Percentiles rank a stretch among this genome's conserved stretches.
Conservation (phyloP, 352 stramenopile species). For the Peronospora belbahrii region DNA sequence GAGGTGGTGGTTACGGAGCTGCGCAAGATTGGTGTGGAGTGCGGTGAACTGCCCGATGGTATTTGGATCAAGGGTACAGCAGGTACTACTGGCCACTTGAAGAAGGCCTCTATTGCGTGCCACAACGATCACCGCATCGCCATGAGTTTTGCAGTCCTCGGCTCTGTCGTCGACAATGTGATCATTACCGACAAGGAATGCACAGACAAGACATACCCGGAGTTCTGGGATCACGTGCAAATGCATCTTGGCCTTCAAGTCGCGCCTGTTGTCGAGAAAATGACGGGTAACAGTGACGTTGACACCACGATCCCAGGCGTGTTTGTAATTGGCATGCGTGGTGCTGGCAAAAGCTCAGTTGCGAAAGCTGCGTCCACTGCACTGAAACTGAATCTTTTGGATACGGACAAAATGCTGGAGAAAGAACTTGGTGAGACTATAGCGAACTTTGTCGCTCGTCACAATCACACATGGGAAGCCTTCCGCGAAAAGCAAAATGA, state of each 20-base stretch:
- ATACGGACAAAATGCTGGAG: conserved; percentile 74
- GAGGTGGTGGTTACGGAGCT: conserved; percentile 96
- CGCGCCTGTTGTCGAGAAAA: conserved; percentile 31
- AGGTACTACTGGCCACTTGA: conserved; percentile 40
- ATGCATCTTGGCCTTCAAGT: conserved; percentile 58
- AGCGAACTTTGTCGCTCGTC: conserved; percentile 50
- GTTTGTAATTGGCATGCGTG: conserved; percentile 85
- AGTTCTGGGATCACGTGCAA: conserved; percentile 89
- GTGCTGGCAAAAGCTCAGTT: conserved; percentile 78
- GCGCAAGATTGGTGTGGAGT: conserved; percentile 89
- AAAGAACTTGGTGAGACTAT: conserved; percentile 61
- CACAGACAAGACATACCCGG: conserved; percentile 97
- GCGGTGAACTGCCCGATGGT: conserved; percentile 61
- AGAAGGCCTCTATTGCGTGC: conserved; percentile 62
- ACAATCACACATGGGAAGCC: conserved; percentile 59
- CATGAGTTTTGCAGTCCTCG: conserved; percentile 96
- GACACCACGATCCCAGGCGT: conserved; percentile 31
- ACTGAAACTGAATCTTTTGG: conserved; percentile 55
- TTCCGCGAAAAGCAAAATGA: conserved; percentile 65
- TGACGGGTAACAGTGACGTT: conserved; percentile 3
- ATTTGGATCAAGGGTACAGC: conserved; percentile 70
- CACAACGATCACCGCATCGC: conserved; percentile 98
- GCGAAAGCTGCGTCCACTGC: conserved; percentile 36
- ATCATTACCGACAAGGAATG: conserved; percentile 96
- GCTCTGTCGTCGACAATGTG: conserved; percentile 85